Base-by-base conservation (phyloP, 2,329 filamentous ascomycete genomes). In the Teratosphaeria viscida region DNA sequence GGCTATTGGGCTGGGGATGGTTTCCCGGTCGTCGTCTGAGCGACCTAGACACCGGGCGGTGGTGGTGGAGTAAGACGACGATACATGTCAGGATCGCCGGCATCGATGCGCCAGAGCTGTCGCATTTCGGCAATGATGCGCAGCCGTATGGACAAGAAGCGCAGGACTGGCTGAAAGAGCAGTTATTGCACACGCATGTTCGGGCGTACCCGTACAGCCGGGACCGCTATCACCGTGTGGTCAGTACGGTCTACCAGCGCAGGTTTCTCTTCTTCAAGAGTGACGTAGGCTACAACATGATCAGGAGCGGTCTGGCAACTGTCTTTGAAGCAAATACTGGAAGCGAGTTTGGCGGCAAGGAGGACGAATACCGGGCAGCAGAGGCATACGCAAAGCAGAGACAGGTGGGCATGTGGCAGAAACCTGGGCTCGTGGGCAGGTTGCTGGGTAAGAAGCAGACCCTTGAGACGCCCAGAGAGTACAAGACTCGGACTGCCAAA, bases 261-360 rank as follows among this genome's bases (percentile, higher is more conserved):
- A 56, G 61, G 52, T 69, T 67, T 62, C 39, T 64, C 4, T 74
- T 90, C 10, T 79, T 89, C 61, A 85, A 85, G 65, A 83, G 82
- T 60, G 92, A 99, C 72, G 88, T 99, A 5, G 91, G 92, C 2
- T 76, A 92, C 62, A 88, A 95, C 73, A 95, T 99, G 92, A 76
- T 99, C 62, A 89, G 85, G 75, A 81, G 78, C 26, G 94, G 94
- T 0, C 76, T 95, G 63, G 94, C 92, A 49, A 96, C 90, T 2
- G 87, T 94, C 2, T 99, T 97, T 72, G 94, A 97, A 76, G 92
- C 90, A 32, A 97, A 95, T 75, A 82, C 80, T 5, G 94, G 92
- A 2, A 87, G 84, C 23, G 94, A 97, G 71, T 99, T 94, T 78
- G 94, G 94, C 27, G 83, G 82, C 1, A 74, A 68, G 55, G 67